Percentiles rank a stretch among this genome's conserved stretches.
phyloP scores from a whole-genome alignment of 306 rosid genomes.

The Cicer pinnatifidum region DNA sequence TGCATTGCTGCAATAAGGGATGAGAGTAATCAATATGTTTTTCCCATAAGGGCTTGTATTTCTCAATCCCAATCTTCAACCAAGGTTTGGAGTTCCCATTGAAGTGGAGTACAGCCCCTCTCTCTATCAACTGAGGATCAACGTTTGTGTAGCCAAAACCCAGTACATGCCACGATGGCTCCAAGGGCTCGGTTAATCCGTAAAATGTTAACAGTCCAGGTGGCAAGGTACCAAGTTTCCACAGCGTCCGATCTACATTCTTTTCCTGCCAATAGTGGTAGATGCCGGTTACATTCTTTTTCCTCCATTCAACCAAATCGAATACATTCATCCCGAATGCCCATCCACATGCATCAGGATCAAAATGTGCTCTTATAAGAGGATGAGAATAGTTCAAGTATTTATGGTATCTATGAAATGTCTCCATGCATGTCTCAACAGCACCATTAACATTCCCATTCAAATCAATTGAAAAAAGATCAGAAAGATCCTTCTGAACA shows the following conservation, averaged over 20 bases:
- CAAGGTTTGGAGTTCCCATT: slow-evolving; percentile 94
- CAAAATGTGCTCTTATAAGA: slow-evolving; percentile 78
- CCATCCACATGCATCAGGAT: slow-evolving; percentile 98
- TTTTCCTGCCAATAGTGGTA: slow-evolving; percentile 93
- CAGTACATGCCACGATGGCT: slow-evolving; percentile 79
- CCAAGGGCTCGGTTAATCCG: slow-evolving; percentile 84
- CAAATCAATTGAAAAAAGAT: slow-evolving; percentile 71
- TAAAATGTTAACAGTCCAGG: slow-evolving; percentile 88
- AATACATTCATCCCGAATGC: slow-evolving; percentile 93
- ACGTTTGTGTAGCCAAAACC: slow-evolving; percentile 88
- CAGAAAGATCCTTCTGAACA: slow-evolving; percentile 82
- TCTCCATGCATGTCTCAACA: slow-evolving; percentile 96
- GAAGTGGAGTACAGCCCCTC: slow-evolving; percentile 84
- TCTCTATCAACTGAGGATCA: slow-evolving; percentile 72
- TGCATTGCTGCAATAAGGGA: slow-evolving; percentile 71
- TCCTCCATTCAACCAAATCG: slow-evolving; percentile 92
- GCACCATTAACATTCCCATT: slow-evolving; percentile 86
- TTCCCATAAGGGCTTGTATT: slow-evolving; percentile 91
- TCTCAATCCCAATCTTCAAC: slow-evolving; percentile 91
- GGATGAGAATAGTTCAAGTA: slow-evolving; percentile 88
- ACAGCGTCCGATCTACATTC: slow-evolving; percentile 78
- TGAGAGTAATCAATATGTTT: slow-evolving; percentile 74
- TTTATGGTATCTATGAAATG: slow-evolving; percentile 89
- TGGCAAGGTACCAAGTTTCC: slow-evolving; percentile 95
- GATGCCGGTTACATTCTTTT: slow-evolving; percentile 84